Evolutionary conservation across 2,329 filamentous ascomycete species (phyloP), one percentile per base, ranked within the genome.

Genomic region (Davidsoniella virescens): DNA sequence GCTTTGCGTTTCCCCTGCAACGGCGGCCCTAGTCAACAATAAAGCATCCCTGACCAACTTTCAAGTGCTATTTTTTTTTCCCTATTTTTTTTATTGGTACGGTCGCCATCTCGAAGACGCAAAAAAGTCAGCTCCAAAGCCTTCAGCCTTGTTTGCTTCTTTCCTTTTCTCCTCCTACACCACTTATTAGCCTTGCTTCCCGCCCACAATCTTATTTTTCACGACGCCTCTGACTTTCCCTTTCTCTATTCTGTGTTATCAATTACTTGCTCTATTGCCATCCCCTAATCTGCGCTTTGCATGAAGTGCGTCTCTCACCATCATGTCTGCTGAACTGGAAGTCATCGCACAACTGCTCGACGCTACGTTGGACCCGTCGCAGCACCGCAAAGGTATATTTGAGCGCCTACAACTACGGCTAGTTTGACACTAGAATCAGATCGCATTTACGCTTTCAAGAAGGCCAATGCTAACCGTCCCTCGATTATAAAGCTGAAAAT

Each of bases 301-400:
- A 40, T 39, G 18, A 36, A 43, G 44, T 47, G 44, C 44, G 40
- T 44, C 20, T 17, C 26, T 38, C 39, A 29, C 26, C 45, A 71
- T 57, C 61, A 78, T 78, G 75, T 72, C 73, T 61, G 67, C 71
- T 57, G 68, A 75, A 57, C 69, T 77, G 61, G 68, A 67, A 57
- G 67, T 68, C 54, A 70, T 95, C 64, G 83, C 87, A 56, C 79
- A 87, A 72, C 75, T 96, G 65, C 80, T 98, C 56, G 78, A 93
- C 66, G 86, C 87, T 60, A 96, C 87, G 60, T 76, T 96, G 60
- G 86, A 95, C 67, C 87, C 87, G 16, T 71, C 76, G 56, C 80
- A 90, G 65, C 87, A 90, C 66, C 88, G 87, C 66, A 83, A 93
- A 81, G 90, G 90, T 90, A 47, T 36, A 8, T 8, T 17, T 12